These are phyloP conservation scores for Berberis thunbergii DNA, from an alignment of 164 flowering plant genomes.

Conservation along the genomic window DNA sequence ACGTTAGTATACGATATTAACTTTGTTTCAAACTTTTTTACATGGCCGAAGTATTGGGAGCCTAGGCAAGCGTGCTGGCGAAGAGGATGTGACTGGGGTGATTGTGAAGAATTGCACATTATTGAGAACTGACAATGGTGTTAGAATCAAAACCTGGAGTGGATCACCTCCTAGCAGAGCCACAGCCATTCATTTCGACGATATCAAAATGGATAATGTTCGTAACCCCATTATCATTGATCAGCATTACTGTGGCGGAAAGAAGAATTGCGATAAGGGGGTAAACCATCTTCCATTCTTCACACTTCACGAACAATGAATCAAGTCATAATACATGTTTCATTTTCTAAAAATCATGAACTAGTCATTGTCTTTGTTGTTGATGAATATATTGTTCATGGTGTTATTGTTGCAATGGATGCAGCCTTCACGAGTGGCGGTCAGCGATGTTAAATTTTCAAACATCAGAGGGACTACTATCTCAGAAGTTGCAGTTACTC, in stretches of 20 bases:
- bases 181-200: constrained; percentile 17
- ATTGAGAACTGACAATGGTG: too few relatives aligned
- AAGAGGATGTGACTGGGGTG: constrained; percentile 30
- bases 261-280: not conserved
- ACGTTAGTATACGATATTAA: not conserved
- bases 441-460: not conserved
- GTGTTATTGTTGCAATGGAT: not conserved
- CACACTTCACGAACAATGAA: not conserved
- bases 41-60: constrained; percentile 17
- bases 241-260: constrained; percentile 8
- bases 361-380: too few relatives aligned
- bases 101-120: constrained; percentile 23
- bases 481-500: too few relatives aligned
- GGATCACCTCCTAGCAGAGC: too few relatives aligned
- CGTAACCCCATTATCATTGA: constrained; percentile 39
- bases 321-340: not conserved
- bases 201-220: constrained; percentile 33
- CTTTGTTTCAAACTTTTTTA: not conserved
- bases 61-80: constrained; percentile 15
- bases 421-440: not conserved
- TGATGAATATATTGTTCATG: not conserved
- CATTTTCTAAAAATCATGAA: too few relatives aligned
- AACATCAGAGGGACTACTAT: too few relatives aligned
- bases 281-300: not conserved
- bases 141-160: too few relatives aligned